These are phyloP conservation scores for Podila minutissima DNA, from an alignment of 192 early-diverging fungal genomes.

Conservation along the genomic window DNA sequence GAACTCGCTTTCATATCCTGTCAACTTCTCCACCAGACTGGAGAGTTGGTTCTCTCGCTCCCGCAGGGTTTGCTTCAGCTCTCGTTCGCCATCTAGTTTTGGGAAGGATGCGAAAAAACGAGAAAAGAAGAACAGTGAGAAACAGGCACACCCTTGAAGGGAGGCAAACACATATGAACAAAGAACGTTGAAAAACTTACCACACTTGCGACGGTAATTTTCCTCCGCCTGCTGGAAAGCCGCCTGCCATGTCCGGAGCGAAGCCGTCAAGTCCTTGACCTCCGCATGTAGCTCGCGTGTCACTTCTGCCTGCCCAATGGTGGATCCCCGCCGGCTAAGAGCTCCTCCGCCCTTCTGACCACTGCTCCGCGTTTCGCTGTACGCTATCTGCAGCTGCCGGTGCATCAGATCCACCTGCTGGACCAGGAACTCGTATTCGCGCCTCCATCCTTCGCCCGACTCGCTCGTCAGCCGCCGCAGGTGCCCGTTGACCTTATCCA, in stretches of 20 bases:
- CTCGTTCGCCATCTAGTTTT: slow-evolving; percentile 29
- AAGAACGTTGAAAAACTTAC: slow-evolving; percentile 8
- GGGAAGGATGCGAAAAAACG: background rate
- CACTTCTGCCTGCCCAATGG: slow-evolving; percentile 17
- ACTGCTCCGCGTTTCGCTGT: slow-evolving; percentile 8
- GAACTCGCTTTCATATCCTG: slow-evolving; percentile 22
- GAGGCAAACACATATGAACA: background rate
- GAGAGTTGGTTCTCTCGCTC: slow-evolving; percentile 34
- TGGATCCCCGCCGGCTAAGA: background rate
- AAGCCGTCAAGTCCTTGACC: slow-evolving; percentile 29
- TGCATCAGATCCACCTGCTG: slow-evolving; percentile 46
- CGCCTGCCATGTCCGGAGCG: slow-evolving; percentile 31
- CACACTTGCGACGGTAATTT: slow-evolving; percentile 43
- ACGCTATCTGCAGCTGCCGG: slow-evolving; percentile 29
- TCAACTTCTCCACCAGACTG: slow-evolving; percentile 16
- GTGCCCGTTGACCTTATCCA: slow-evolving; percentile 23
- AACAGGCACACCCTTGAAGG: background rate
- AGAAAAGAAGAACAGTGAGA: background rate
- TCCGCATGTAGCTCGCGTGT: slow-evolving; percentile 26
- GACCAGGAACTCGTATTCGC: slow-evolving; percentile 45
- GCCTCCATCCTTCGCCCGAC: slow-evolving; percentile 18
- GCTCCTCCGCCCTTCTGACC: background rate
- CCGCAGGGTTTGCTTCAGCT: slow-evolving; percentile 27
- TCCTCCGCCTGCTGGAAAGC: slow-evolving; percentile 31
- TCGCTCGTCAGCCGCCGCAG: slow-evolving; percentile 6